phyloP scores from a whole-genome alignment of 345 rosid genomes.

The Hirschfeldia incana region DNA sequence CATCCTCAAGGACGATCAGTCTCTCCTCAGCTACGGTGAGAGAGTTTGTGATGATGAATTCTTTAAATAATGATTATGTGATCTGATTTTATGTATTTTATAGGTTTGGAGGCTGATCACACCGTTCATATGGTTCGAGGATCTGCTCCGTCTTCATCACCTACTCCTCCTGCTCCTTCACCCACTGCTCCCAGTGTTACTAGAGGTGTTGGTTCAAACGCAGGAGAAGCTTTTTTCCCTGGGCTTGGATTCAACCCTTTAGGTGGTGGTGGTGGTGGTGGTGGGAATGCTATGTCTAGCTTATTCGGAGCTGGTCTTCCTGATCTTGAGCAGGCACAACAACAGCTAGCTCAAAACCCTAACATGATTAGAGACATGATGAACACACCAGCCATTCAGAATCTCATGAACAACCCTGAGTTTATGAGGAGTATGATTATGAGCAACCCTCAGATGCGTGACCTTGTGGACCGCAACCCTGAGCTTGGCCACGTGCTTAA shows the following conservation, averaged over 20 bases:
- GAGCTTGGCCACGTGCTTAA: conserved; percentile 86
- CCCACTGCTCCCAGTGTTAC: conserved; percentile 53
- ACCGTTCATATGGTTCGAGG: conserved; percentile 94
- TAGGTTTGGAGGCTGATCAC: conserved; percentile 94
- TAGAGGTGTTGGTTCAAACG: conserved; percentile 58
- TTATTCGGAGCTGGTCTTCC: conserved; percentile 71
- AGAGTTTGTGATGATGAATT: too few relatives aligned
- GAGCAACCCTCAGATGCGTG: conserved; percentile 94
- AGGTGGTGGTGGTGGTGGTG: conserved; percentile 54
- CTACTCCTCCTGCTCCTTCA: conserved; percentile 51
- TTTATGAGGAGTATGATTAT: conserved; percentile 72
- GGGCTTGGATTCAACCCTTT: conserved; percentile 66
- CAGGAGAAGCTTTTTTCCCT: conserved; percentile 67
- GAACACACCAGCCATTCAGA: conserved; percentile 83
- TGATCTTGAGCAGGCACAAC: conserved; percentile 77
- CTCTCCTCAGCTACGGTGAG: conserved; percentile 54
- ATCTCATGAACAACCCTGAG: conserved; percentile 83
- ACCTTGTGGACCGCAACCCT: conserved; percentile 84
- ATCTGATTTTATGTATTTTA: background rate
- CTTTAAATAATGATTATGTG: background rate
- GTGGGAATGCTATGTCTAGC: conserved; percentile 55
- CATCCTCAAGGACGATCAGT: conserved; percentile 74
- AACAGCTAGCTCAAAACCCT: conserved; percentile 76
- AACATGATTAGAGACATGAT: conserved; percentile 78
- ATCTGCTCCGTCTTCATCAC: conserved; percentile 54